Evolutionary conservation across 208 protist genomes (phyloP).

Genomic region (Leishmania aethiopica): DNA sequence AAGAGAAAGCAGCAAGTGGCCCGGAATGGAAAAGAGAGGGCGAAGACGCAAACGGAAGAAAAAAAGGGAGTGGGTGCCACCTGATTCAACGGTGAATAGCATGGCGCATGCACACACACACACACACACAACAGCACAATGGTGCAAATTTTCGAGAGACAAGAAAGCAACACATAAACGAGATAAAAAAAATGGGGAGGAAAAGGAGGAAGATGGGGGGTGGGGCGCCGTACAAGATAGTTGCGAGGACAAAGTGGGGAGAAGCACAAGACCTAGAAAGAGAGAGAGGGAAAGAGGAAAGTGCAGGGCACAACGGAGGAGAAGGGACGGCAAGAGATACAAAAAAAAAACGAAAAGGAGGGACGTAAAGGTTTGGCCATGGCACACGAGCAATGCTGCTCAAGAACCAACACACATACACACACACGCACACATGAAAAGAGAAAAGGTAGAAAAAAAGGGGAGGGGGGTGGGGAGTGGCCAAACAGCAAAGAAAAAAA

Average conservation of each 20-base stretch:
- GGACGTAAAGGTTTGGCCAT: background rate
- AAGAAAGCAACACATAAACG: background rate
- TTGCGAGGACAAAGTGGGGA: background rate
- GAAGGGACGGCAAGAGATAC: background rate
- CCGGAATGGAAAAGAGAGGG: background rate
- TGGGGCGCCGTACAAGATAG: background rate
- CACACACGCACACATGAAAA: background rate
- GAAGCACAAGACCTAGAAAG: background rate
- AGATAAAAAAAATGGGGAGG: background rate
- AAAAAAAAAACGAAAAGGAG: background rate
- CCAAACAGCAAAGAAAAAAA: background rate
- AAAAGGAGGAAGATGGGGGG: slow-evolving; percentile 2
- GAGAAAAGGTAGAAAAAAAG: background rate
- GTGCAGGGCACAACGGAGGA: background rate
- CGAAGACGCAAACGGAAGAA: background rate
- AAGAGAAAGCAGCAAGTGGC: slow-evolving; percentile 1
- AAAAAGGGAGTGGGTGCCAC: background rate
- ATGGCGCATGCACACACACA: background rate
- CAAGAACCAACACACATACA: background rate
- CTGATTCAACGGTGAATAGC: background rate
- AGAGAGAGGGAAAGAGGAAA: background rate
- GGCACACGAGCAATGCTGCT: background rate
- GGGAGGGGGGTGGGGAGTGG: background rate
- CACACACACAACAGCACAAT: background rate
- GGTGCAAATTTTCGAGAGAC: background rate